Conservation (phyloP, 208 protist genomes). For the Naegleria fowleri region DNA sequence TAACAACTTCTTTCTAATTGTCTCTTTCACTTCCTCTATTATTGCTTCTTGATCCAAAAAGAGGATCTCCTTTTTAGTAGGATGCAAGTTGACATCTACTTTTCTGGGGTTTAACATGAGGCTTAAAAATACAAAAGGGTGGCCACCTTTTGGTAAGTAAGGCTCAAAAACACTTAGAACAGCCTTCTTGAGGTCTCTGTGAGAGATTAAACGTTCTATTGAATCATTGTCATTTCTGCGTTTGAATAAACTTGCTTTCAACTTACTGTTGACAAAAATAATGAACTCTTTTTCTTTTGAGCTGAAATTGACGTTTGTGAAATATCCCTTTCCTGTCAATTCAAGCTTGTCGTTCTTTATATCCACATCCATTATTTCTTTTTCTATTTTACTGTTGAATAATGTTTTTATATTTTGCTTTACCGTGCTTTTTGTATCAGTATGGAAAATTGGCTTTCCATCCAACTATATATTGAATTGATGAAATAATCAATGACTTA, state of each 20-base stretch:
- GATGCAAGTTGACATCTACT: conserved; percentile 98
- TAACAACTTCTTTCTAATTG: not conserved
- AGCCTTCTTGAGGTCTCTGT: conserved; percentile 62
- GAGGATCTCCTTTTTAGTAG: conserved; percentile 90
- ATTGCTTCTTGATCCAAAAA: conserved; percentile 72
- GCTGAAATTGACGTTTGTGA: conserved; percentile 67
- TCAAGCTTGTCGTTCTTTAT: conserved; percentile 14
- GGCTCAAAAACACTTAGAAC: conserved; percentile 77
- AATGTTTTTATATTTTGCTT: conserved; percentile 6
- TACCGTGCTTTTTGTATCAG: not conserved
- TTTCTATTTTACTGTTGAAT: conserved; percentile 45
- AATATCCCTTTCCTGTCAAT: conserved; percentile 41
- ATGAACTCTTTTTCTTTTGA: conserved; percentile 59
- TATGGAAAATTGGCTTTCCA: not conserved
- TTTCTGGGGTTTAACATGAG: conserved; percentile 74
- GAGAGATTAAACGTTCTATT: conserved; percentile 66
- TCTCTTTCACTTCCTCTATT: conserved; percentile 31
- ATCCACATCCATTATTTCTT: conserved; percentile 57
- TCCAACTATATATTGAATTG: not conserved
- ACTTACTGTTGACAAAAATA: conserved; percentile 72
- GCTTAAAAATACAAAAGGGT: conserved; percentile 87
- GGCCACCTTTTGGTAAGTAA: conserved; percentile 74
- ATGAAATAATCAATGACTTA: not conserved
- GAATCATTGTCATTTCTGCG: not conserved
- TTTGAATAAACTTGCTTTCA: not conserved